A percentile compares a stretch with the other conserved stretches of the same genome.
These are phyloP conservation scores for Talaromyces stipitatus DNA, from an alignment of 495 filamentous ascomycete genomes.

Conservation along the genomic window DNA sequence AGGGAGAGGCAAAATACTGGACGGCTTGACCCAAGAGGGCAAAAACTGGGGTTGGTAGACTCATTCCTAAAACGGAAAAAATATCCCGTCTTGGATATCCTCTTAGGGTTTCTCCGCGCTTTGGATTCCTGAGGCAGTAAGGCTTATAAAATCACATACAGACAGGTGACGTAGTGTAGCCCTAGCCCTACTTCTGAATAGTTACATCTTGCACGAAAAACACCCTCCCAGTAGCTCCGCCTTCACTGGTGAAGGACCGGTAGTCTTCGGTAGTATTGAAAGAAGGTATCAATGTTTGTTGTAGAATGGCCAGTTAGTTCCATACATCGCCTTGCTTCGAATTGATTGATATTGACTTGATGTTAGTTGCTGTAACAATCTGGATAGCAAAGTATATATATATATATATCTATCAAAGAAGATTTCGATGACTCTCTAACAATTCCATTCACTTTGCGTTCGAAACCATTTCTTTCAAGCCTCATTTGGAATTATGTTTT, in stretches of 20 bases:
- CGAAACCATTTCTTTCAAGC: not conserved
- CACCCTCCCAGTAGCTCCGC: not conserved
- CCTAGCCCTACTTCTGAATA: not conserved
- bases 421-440: not conserved
- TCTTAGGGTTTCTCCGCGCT: not conserved
- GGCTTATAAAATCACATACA: too few relatives aligned
- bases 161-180: not conserved
- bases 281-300: not conserved
- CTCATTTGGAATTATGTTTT: not conserved
- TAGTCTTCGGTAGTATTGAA: not conserved
- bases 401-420: too few relatives aligned
- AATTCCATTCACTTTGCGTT: not conserved
- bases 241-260: not conserved
- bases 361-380: not conserved
- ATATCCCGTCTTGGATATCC: not conserved
- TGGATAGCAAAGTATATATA: not conserved
- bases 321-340: too few relatives aligned
- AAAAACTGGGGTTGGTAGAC: not conserved
- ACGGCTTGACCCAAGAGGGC: not conserved
- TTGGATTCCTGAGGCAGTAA: not conserved
- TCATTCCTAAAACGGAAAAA: slow-evolving; percentile 2
- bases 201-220: not conserved
- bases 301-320: not conserved
- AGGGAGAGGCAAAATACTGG: not conserved
- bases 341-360: not conserved